A percentile compares a stretch with the other conserved stretches of the same genome.
Evolutionary conservation across 1,139 yeast genomes (phyloP).

Genomic region (Candida mesenterica): DNA sequence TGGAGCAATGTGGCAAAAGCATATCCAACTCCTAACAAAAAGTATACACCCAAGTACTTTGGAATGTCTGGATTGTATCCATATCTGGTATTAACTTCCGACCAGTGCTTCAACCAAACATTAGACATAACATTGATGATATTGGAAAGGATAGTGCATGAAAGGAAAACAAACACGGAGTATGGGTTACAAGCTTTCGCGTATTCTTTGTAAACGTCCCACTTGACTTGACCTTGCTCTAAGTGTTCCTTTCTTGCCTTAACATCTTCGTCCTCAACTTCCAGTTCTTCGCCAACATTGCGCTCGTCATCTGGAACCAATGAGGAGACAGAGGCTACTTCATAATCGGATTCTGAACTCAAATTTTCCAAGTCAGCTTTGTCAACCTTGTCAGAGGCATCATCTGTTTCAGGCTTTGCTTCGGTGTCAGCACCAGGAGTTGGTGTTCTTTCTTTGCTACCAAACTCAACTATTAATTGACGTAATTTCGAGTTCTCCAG

Average conservation of each 20-base stretch:
- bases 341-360: conserved; percentile 12
- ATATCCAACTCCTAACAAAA: conserved; percentile 63
- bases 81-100: conserved; percentile 72
- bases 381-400: conserved; percentile 6
- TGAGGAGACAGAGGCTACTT: conserved; percentile 14
- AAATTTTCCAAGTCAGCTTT: conserved; percentile 7
- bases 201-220: conserved; percentile 81
- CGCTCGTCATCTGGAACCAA: conserved; percentile 32
- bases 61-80: conserved; percentile 72
- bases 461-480: conserved; percentile 71
- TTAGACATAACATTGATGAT: conserved; percentile 54
- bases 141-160: conserved; percentile 54
- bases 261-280: conserved; percentile 44
- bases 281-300: conserved; percentile 16
- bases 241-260: conserved; percentile 61
- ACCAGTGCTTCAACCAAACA: conserved; percentile 97
- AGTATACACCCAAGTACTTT: conserved; percentile 73
- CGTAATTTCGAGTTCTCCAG: conserved; percentile 55
- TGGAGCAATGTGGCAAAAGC: conserved; percentile 66
- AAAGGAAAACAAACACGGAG: conserved; percentile 58
- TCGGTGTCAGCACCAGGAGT: conserved; percentile 12
- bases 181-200: conserved; percentile 85
- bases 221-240: conserved; percentile 92
- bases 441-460: conserved; percentile 45
- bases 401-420: conserved; percentile 14